Conservation (phyloP, 2,329 filamentous ascomycete genomes). For the Colletotrichum higginsianum region DNA sequence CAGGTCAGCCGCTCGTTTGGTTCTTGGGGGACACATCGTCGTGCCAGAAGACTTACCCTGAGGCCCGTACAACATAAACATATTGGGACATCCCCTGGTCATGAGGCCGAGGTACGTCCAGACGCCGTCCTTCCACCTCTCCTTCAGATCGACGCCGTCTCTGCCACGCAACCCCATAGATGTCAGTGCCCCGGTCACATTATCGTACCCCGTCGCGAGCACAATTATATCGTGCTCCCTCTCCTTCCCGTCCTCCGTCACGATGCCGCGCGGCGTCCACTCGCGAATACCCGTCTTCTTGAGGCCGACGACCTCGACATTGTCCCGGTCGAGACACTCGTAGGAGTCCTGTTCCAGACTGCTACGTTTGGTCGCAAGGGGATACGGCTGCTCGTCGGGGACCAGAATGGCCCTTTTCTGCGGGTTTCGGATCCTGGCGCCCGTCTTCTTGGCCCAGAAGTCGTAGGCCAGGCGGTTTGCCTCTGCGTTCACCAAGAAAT, state of each 20-base stretch:
- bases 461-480: constrained; percentile 62
- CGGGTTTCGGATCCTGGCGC: constrained; percentile 61
- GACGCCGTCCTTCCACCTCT: constrained; percentile 52
- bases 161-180: constrained; percentile 51
- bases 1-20: not conserved
- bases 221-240: constrained; percentile 55
- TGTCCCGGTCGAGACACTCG: constrained; percentile 61
- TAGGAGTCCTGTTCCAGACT: constrained; percentile 65
- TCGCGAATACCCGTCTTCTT: constrained; percentile 58
- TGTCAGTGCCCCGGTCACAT: constrained; percentile 51
- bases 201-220: constrained; percentile 54
- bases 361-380: constrained; percentile 62
- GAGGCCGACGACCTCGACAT: constrained; percentile 62
- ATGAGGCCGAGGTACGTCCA: constrained; percentile 48
- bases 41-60: constrained; percentile 38
- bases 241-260: constrained; percentile 53
- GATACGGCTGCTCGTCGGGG: constrained; percentile 60
- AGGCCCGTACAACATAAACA: constrained; percentile 47
- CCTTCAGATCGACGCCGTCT: constrained; percentile 48
- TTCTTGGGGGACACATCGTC: not conserved
- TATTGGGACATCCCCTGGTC: constrained; percentile 44
- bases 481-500: constrained; percentile 57
- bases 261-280: constrained; percentile 57
- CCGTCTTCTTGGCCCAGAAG: constrained; percentile 63
- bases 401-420: constrained; percentile 61